Evolutionary conservation across 306 rosid species (phyloP).

Genomic region (Corylus avellana): DNA sequence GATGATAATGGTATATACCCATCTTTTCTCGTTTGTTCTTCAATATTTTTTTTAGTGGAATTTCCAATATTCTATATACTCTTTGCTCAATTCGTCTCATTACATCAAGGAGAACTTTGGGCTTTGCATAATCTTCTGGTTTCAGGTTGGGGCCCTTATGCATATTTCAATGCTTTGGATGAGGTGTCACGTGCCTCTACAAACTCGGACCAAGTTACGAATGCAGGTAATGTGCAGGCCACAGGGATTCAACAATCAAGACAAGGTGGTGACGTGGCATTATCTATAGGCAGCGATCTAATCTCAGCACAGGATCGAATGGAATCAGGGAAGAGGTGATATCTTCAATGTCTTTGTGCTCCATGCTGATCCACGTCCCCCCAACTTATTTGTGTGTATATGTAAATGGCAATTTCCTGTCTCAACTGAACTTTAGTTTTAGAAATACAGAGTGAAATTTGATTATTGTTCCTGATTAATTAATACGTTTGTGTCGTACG

Average conservation of each 20-base stretch:
- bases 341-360: not conserved
- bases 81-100: not conserved
- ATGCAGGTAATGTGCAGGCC: constrained; percentile 27
- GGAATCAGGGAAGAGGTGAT: constrained; percentile 56
- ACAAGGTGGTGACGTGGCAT: constrained; percentile 29
- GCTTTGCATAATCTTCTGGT: constrained; percentile 3
- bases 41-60: not conserved
- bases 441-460: not conserved
- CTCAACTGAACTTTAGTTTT: not conserved
- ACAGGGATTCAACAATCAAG: constrained; percentile 28
- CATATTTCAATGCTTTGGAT: constrained; percentile 71
- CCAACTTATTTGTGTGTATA: not conserved
- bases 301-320: constrained; percentile 54
- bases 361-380: not conserved
- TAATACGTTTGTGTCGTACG: not conserved
- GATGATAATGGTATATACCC: constrained; percentile 50
- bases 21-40: constrained; percentile 8
- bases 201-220: constrained; percentile 9
- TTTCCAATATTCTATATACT: constrained; percentile 12
- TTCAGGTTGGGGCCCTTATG: constrained; percentile 96
- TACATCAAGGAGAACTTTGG: too few relatives aligned
- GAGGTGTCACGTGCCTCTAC: constrained; percentile 46
- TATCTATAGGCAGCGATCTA: not conserved
- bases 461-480: not conserved
- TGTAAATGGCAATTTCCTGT: not conserved